Percentiles rank a stretch among this genome's conserved stretches.
Conservation (phyloP, 768 basidiomycete species). For the Hygrophoropsis aurantiaca region DNA sequence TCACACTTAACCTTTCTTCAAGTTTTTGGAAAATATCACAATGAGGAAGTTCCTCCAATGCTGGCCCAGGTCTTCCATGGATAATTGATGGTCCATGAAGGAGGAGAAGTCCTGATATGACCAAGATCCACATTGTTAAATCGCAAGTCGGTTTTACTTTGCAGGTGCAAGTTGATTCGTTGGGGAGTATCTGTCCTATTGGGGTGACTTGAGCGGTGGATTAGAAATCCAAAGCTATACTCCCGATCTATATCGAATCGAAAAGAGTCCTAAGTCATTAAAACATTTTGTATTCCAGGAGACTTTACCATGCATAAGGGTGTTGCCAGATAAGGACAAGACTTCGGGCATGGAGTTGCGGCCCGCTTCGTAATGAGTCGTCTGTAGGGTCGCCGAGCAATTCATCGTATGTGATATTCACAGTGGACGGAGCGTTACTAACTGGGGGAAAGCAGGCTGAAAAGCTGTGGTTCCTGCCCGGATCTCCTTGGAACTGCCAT, state of each 20-base stretch:
- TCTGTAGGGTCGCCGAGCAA: neutral
- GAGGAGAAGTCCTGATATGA: neutral
- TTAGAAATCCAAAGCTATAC: neutral
- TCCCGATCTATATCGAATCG: neutral
- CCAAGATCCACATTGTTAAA: no score
- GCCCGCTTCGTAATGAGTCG: neutral
- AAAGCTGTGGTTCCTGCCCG: conserved; percentile 3
- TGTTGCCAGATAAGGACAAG: neutral
- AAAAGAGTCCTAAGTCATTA: no score
- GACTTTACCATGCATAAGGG: neutral
- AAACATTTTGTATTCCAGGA: neutral
- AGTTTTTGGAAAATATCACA: neutral
- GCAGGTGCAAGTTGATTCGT: neutral
- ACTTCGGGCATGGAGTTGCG: conserved; percentile 7
- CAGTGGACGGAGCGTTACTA: neutral
- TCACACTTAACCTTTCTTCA: neutral
- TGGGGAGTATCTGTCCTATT: conserved; percentile 6
- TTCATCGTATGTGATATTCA: neutral
- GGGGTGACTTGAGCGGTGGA: conserved; percentile 2
- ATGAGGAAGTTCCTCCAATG: neutral
- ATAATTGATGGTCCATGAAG: neutral
- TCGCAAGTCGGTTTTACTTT: neutral
- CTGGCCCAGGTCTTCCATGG: no score
- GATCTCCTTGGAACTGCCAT: neutral
- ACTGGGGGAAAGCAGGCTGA: neutral